These are phyloP conservation scores for Ramaria rubella DNA, from an alignment of 768 basidiomycete genomes.

Conservation along the genomic window DNA sequence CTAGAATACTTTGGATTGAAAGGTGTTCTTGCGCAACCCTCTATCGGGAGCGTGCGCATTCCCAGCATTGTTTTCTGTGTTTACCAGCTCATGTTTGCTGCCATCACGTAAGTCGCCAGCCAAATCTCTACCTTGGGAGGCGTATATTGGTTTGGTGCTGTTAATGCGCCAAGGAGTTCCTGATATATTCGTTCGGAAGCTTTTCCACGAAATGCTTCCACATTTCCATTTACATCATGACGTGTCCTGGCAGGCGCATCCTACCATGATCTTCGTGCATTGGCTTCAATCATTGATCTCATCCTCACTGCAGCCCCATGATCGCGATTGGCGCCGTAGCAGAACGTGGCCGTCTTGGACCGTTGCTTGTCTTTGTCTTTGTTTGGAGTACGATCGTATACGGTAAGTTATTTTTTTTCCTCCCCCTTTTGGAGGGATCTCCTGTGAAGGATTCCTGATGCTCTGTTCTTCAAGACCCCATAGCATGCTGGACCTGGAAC, in stretches of 20 bases:
- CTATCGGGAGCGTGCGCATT: conserved; percentile 62
- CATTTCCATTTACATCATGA: too few relatives aligned
- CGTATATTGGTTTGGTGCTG: too few relatives aligned
- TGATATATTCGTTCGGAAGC: too few relatives aligned
- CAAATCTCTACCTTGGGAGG: background rate
- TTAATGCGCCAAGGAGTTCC: too few relatives aligned
- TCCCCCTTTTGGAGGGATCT: background rate
- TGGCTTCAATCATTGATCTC: conserved; percentile 18
- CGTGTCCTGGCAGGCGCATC: too few relatives aligned
- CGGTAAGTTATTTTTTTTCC: conserved; percentile 9
- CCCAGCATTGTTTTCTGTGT: conserved; percentile 74
- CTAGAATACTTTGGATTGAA: conserved; percentile 79
- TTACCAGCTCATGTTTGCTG: conserved; percentile 89
- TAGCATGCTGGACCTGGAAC: conserved; percentile 98
- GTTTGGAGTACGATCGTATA: conserved; percentile 81
- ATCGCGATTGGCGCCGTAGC: conserved; percentile 90
- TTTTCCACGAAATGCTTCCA: too few relatives aligned
- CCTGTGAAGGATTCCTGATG: background rate
- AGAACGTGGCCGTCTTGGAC: conserved; percentile 81
- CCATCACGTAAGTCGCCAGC: conserved; percentile 59
- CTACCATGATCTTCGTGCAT: background rate
- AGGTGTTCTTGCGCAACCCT: conserved; percentile 68
- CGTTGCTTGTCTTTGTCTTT: conserved; percentile 85
- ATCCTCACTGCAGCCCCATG: conserved; percentile 50
- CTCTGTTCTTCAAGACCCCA: conserved; percentile 47